Conservation (phyloP, 768 basidiomycete species). For the Favolaschia claudopus region DNA sequence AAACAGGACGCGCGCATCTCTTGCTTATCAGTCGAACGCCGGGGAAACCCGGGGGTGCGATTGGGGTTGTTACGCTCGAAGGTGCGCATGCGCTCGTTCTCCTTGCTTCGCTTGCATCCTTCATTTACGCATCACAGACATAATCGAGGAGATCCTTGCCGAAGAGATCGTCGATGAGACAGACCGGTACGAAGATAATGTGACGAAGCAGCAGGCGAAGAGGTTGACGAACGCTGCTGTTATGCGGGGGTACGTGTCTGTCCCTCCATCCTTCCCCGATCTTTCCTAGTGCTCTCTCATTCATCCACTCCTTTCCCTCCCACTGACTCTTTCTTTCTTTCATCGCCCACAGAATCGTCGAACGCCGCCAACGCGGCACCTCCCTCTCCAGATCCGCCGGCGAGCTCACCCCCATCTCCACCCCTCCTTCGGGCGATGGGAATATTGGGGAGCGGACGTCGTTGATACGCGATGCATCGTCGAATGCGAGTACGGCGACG, state of each 20-base stretch:
- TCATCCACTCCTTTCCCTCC: too few relatives aligned
- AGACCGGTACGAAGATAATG: conserved; percentile 89
- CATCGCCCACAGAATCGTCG: conserved; percentile 54
- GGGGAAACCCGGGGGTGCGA: conserved; percentile 80
- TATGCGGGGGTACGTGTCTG: conserved; percentile 78
- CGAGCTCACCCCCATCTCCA: conserved; percentile 51
- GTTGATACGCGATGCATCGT: too few relatives aligned
- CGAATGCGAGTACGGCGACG: too few relatives aligned
- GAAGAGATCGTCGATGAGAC: conserved; percentile 98
- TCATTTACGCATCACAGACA: conserved; percentile 55
- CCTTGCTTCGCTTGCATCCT: not conserved
- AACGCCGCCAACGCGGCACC: conserved; percentile 51
- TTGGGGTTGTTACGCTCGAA: conserved; percentile 92
- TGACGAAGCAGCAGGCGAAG: conserved; percentile 75
- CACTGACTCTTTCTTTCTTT: not conserved
- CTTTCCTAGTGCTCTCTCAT: not conserved
- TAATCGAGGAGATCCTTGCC: conserved; percentile 93
- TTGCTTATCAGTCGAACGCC: conserved; percentile 86
- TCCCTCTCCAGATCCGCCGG: conserved; percentile 27
- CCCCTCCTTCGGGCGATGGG: too few relatives aligned
- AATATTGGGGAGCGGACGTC: too few relatives aligned
- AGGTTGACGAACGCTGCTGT: conserved; percentile 76
- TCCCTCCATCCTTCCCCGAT: not conserved
- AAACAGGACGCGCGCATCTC: conserved; percentile 94
- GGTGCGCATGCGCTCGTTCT: conserved; percentile 47